These are phyloP conservation scores for Moesziomyces aphidis DNA, from an alignment of 1,284 basidiomycete species.

Conservation along the genomic window DNA sequence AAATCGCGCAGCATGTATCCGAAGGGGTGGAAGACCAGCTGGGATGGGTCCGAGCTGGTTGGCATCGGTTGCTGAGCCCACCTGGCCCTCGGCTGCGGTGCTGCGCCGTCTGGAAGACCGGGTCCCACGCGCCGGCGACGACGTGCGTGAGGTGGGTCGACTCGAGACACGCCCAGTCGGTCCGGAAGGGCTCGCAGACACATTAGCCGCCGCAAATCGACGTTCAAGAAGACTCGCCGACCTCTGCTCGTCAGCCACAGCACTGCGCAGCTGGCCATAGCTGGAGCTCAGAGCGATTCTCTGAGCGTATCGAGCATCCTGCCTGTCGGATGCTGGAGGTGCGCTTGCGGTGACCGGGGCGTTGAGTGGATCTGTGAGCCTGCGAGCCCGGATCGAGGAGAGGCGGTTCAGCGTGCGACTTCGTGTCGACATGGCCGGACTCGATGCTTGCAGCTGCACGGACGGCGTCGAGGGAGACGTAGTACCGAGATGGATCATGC, in stretches of 20 bases:
- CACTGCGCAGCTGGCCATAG: slow-evolving; percentile 2
- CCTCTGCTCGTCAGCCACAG: slow-evolving; percentile 8
- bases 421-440: slow-evolving; percentile 47
- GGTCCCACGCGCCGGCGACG: slow-evolving; percentile 27
- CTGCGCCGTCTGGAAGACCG: slow-evolving; percentile 30
- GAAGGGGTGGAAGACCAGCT: slow-evolving; percentile 18
- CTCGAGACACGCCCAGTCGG: slow-evolving; percentile 8
- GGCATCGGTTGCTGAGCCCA: slow-evolving; percentile 1
- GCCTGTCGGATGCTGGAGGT: not conserved
- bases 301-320: not conserved
- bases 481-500: slow-evolving; percentile 26
- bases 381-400: slow-evolving; percentile 22
- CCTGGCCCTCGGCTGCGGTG: slow-evolving; percentile 14
- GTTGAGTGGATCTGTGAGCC: slow-evolving; percentile 37
- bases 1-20: slow-evolving; percentile 17
- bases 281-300: not conserved
- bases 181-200: not conserved
- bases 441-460: slow-evolving; percentile 22
- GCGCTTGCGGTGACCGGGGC: slow-evolving; percentile 13
- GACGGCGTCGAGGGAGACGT: slow-evolving; percentile 21
- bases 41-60: slow-evolving; percentile 19
- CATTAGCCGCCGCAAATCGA: slow-evolving; percentile 20
- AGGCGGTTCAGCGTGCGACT: slow-evolving; percentile 37
- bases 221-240: slow-evolving; percentile 24
- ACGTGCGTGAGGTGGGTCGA: slow-evolving; percentile 24